These are phyloP conservation scores for Hyaloperonospora brassicae DNA, from an alignment of 352 stramenopile genomes.

Conservation along the genomic window DNA sequence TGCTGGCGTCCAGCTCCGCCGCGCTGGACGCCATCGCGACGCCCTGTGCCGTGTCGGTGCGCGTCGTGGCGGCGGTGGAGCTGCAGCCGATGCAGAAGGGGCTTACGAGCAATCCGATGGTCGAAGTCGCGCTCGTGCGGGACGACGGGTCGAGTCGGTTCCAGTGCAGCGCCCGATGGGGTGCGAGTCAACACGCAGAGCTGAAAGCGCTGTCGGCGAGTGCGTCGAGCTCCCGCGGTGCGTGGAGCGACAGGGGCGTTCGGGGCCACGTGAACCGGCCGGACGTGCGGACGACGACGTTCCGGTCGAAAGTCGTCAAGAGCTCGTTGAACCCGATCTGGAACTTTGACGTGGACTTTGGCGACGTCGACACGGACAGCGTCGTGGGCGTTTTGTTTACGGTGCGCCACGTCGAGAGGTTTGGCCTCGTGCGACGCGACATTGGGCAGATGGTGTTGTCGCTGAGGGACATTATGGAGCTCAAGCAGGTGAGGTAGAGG, in stretches of 20 bases:
- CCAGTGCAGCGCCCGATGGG: constrained; percentile 29
- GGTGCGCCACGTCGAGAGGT: constrained; percentile 62
- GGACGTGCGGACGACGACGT: constrained; percentile 37
- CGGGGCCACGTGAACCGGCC: constrained; percentile 21
- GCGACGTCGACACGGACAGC: constrained; percentile 56
- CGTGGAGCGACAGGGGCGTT: constrained; percentile 19
- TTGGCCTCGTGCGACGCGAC: constrained; percentile 66
- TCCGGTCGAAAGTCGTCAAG: constrained; percentile 54
- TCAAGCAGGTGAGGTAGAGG: constrained; percentile 45
- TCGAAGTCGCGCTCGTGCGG: constrained; percentile 62
- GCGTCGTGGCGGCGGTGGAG: constrained; percentile 44
- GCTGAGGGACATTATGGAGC: constrained; percentile 59
- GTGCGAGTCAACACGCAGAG: constrained; percentile 34
- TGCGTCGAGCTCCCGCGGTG: constrained; percentile 10
- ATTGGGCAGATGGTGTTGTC: constrained; percentile 61
- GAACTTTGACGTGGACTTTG: constrained; percentile 78
- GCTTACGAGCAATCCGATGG: constrained; percentile 61
- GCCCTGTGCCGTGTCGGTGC: constrained; percentile 52
- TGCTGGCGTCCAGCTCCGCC: constrained; percentile 46
- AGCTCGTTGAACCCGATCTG: constrained; percentile 73
- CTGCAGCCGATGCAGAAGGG: constrained; percentile 62
- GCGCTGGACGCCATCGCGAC: constrained; percentile 53
- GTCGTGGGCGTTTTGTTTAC: constrained; percentile 62
- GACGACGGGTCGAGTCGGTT: constrained; percentile 31
- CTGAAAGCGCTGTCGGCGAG: constrained; percentile 21